Evolutionary conservation across 2,329 filamentous ascomycete species (phyloP).

Genomic region (Botrytis cinerea): DNA sequence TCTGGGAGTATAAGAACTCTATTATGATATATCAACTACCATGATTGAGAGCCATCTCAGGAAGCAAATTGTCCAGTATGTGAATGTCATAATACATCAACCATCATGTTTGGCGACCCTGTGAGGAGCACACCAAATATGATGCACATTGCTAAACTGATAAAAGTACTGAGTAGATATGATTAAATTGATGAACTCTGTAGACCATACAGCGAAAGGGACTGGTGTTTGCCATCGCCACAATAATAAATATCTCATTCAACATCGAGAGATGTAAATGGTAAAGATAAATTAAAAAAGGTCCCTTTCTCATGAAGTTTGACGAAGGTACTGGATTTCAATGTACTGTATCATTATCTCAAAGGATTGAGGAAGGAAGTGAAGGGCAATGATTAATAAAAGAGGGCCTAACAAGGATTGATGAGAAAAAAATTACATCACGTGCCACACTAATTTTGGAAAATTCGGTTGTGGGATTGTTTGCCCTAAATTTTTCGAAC

Average conservation of each 20-base stretch:
- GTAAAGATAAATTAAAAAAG: neutral
- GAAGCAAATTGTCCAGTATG: neutral
- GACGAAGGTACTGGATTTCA: neutral
- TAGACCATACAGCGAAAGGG: neutral
- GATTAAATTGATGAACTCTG: neutral
- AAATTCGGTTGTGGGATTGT: conserved; percentile 26
- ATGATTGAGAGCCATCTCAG: too few species aligned
- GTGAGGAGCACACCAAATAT: neutral
- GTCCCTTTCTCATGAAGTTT: neutral
- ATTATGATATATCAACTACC: neutral
- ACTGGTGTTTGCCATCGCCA: neutral
- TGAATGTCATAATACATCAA: neutral
- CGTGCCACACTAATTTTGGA: conserved; percentile 21
- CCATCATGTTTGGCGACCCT: neutral
- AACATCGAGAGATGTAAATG: neutral
- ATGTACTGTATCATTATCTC: neutral
- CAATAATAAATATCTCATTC: neutral
- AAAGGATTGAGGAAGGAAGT: neutral
- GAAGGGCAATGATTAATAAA: conserved; percentile 13
- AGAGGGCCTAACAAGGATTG: conserved; percentile 8
- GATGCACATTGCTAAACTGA: neutral
- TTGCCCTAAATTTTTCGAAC: conserved; percentile 26
- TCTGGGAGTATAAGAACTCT: neutral
- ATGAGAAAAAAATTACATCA: conserved; percentile 13
- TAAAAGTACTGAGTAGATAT: neutral